These are phyloP conservation scores for Monosporascus sp. DNA, from an alignment of 2,329 filamentous ascomycete genomes.

Conservation along the genomic window DNA sequence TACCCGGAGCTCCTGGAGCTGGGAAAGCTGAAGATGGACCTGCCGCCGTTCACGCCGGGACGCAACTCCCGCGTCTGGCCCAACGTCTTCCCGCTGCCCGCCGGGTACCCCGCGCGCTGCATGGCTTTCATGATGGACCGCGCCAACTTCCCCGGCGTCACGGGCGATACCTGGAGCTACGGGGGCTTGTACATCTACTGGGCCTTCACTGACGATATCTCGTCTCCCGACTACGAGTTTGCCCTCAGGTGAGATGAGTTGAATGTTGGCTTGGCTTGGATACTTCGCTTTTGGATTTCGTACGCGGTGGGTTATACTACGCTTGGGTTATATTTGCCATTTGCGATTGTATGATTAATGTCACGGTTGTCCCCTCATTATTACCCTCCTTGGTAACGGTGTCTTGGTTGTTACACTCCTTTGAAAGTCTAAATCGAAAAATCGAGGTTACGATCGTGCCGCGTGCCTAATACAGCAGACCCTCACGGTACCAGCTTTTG, in stretches of 20 bases:
- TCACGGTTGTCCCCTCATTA: too few relatives aligned
- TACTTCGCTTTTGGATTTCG: not conserved
- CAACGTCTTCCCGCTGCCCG: not conserved
- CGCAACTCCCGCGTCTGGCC: not conserved
- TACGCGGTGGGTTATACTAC: not conserved
- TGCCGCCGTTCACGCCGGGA: not conserved
- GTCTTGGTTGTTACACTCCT: too few relatives aligned
- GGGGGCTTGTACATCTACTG: slow-evolving; percentile 1
- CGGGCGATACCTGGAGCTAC: slow-evolving; percentile 1
- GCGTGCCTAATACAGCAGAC: too few relatives aligned
- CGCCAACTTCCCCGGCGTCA: slow-evolving; percentile 1
- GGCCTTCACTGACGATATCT: slow-evolving; percentile 1
- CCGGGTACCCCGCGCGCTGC: not conserved
- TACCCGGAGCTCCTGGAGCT: not conserved
- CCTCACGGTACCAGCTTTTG: too few relatives aligned
- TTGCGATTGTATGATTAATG: too few relatives aligned
- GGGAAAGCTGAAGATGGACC: not conserved
- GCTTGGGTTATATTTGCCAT: too few relatives aligned
- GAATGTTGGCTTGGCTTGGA: not conserved
- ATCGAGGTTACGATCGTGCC: too few relatives aligned
- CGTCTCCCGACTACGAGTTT: not conserved
- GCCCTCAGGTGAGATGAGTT: not conserved
- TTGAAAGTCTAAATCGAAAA: too few relatives aligned
- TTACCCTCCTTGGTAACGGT: too few relatives aligned
- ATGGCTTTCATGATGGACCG: slow-evolving; percentile 2